Evolutionary conservation across 1,139 yeast species (phyloP), one percentile per base, ranked within the genome.

Genomic region (Diutina rugosa): DNA sequence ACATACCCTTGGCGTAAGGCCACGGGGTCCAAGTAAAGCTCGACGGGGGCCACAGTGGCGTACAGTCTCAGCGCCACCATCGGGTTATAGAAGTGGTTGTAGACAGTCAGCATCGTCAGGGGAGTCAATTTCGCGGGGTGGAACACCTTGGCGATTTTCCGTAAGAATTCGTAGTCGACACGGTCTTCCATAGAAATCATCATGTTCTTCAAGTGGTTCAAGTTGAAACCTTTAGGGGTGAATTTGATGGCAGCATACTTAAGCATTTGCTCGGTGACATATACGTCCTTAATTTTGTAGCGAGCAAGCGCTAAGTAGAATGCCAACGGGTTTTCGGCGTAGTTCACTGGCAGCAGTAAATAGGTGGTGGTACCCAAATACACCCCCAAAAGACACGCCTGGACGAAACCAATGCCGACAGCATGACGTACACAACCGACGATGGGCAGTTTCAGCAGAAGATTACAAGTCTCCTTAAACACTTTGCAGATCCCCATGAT

Each of bases 341-440:
- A 89, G 61, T 87, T 90, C 4, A 85, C 80, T 0, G 96, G 91
- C 1, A 95, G 81, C 58, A 90, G 82, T 56, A 91, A 72, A 60
- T 85, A 84, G 0, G 99, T 93, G 0, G 96, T 80, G 0, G 95
- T 82, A 0, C 99, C 99, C 57, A 90, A 73, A 64, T 85, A 93
- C 0, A 87, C 84, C 8, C 99, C 99, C 63, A 93, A 70, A 46
- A 91, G 70, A 57, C 85, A 84, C 14, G 96, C 80, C 65, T 90
- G 95, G 41, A 93, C 72, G 66, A 95, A 91, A 0, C 99, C 99
- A 54, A 91, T 71, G 0, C 98, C 98, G 2, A 81, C 72, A 0
- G 90, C 81, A 63, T 91, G 95, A 55, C 96, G 81, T 8, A 89
- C 95, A 68, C 97, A 85, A 0, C 97, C 96, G 52, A 93, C 78